phyloP scores from a whole-genome alignment of 2,329 filamentous ascomycete species.

The Aureobasidium namibiae region DNA sequence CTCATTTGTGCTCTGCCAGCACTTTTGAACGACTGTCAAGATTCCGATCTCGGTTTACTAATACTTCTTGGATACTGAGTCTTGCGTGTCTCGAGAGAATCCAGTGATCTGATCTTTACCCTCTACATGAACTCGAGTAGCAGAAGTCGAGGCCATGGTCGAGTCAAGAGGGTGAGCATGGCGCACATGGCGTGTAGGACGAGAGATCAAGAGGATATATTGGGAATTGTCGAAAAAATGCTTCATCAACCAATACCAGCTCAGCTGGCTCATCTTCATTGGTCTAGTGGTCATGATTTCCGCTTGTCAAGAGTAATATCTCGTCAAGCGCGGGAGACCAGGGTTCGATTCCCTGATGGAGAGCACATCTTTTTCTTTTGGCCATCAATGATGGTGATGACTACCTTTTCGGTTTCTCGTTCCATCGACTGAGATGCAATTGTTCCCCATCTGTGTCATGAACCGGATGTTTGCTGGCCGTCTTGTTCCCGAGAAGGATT shows the following conservation, averaged over 20 bases:
- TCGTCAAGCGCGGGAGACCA: slow-evolving; percentile 23
- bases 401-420: background rate
- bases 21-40: background rate
- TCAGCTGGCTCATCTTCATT: slow-evolving; percentile 9
- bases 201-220: too few relatives aligned
- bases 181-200: too few relatives aligned
- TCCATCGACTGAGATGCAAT: background rate
- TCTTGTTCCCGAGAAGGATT: background rate
- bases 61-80: background rate
- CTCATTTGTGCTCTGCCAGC: background rate
- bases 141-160: too few relatives aligned
- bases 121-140: too few relatives aligned
- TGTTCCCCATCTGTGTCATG: background rate
- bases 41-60: background rate
- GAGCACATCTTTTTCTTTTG: background rate
- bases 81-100: background rate
- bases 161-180: too few relatives aligned
- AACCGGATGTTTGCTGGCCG: too few relatives aligned
- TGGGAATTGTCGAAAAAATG: too few relatives aligned
- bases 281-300: slow-evolving; percentile 14
- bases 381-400: too few relatives aligned
- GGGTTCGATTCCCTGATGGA: slow-evolving; percentile 25
- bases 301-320: slow-evolving; percentile 8
- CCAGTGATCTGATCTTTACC: background rate
- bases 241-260: slow-evolving; percentile 4